phyloP scores from a whole-genome alignment of 257 asterid species.

The Cruciata laevipes region DNA sequence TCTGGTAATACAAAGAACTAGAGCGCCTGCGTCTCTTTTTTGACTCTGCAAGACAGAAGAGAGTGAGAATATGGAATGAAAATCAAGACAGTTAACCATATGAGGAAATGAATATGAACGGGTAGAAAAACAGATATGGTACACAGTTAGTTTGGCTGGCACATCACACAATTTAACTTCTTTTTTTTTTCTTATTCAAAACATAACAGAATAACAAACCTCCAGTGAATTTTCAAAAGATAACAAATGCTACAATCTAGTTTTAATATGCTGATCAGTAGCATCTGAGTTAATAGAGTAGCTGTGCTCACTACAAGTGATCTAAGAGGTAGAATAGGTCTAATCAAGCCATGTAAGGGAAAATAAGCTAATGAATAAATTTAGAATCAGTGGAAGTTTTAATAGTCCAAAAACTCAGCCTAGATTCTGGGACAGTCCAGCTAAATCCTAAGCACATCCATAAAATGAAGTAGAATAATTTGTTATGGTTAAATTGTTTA shows the following conservation, averaged over 20 bases:
- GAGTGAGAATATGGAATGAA: slow-evolving; percentile 2
- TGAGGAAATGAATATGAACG: neutral
- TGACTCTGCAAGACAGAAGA: slow-evolving; percentile 31
- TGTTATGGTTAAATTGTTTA: neutral
- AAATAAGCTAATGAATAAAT: neutral
- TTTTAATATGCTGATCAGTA: neutral
- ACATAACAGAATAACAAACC: neutral
- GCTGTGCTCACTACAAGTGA: too few species aligned
- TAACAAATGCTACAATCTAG: neutral
- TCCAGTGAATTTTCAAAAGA: slow-evolving; percentile 4
- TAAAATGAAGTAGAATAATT: neutral
- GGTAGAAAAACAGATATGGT: neutral
- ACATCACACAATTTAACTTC: neutral
- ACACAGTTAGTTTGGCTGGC: neutral
- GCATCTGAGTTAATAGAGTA: neutral
- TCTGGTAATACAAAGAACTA: slow-evolving; percentile 44
- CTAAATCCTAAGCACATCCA: neutral
- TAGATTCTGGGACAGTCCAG: neutral
- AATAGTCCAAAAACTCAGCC: neutral
- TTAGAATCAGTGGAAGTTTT: neutral
- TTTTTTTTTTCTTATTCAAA: neutral
- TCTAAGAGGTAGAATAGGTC: neutral
- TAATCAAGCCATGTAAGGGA: neutral
- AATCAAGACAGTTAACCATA: slow-evolving; percentile 1
- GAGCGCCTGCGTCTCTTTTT: slow-evolving; percentile 63